These are phyloP conservation scores for Saprolegnia parasitica DNA, from an alignment of 352 stramenopile genomes.

Conservation along the genomic window DNA sequence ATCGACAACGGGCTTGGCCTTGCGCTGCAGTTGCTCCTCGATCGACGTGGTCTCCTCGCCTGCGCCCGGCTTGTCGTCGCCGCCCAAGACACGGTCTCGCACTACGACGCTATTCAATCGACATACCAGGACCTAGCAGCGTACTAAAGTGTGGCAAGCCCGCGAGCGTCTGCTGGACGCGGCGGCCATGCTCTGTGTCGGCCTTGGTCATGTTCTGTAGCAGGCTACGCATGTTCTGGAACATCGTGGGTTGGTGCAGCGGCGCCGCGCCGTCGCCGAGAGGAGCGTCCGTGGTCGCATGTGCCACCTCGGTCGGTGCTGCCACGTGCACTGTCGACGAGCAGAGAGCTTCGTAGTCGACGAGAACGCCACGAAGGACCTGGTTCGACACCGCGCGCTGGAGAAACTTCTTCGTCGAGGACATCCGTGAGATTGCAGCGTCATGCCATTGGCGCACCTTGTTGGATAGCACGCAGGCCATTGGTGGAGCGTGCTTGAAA, in stretches of 20 bases:
- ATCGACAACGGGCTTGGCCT: constrained; percentile 3
- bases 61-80: background rate
- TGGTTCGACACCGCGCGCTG: constrained; percentile 24
- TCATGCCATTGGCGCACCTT: background rate
- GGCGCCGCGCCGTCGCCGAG: background rate
- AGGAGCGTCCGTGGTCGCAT: background rate
- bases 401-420: constrained; percentile 25
- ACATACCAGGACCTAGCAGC: background rate
- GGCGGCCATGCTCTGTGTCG: constrained; percentile 26
- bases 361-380: constrained; percentile 18
- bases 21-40: constrained; percentile 16
- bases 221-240: constrained; percentile 22
- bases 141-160: constrained; percentile 24
- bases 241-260: constrained; percentile 20
- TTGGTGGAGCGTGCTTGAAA: no score
- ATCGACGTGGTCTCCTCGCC: background rate
- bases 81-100: constrained; percentile 16
- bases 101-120: background rate
- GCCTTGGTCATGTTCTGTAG: constrained; percentile 25
- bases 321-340: constrained; percentile 18
- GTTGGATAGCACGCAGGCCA: no score
- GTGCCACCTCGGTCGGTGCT: background rate
- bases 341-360: constrained; percentile 28
- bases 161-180: constrained; percentile 21
- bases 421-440: background rate